A percentile compares a stretch with the other conserved stretches of the same genome.
Evolutionary conservation across 257 asterid species (phyloP).

Genomic region (Voacanga thouarsii): DNA sequence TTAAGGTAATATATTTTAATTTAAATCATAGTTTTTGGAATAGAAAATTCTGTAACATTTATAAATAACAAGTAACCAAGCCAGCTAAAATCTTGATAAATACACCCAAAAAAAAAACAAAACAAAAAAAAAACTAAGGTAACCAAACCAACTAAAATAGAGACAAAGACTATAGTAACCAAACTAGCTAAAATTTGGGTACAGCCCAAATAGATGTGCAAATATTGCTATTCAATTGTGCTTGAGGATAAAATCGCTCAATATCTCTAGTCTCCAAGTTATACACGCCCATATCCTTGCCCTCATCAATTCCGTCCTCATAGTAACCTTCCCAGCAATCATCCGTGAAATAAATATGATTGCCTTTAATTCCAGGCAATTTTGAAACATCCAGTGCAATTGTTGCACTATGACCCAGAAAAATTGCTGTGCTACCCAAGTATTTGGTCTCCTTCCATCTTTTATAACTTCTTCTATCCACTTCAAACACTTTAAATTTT

Average conservation of each 20-base stretch:
- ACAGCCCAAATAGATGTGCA: neutral
- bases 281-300: too few relatives aligned
- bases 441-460: neutral
- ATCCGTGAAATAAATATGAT: slow-evolving; percentile 4
- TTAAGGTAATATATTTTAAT: too few relatives aligned
- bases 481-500: neutral
- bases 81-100: too few relatives aligned
- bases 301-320: too few relatives aligned
- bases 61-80: too few relatives aligned
- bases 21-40: too few relatives aligned
- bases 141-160: too few relatives aligned
- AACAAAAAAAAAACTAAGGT: too few relatives aligned
- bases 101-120: too few relatives aligned
- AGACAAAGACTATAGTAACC: too few relatives aligned
- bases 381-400: neutral
- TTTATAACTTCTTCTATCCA: neutral
- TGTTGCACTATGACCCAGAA: neutral
- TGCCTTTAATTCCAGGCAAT: neutral
- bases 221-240: neutral
- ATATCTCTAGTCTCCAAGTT: neutral
- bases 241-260: neutral
- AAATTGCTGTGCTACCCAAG: neutral
- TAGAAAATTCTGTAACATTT: too few relatives aligned
- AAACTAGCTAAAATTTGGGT: neutral
- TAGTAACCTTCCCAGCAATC: neutral